Base-by-base conservation (phyloP, 345 rosid species). In the Hevea brasiliensis region DNA sequence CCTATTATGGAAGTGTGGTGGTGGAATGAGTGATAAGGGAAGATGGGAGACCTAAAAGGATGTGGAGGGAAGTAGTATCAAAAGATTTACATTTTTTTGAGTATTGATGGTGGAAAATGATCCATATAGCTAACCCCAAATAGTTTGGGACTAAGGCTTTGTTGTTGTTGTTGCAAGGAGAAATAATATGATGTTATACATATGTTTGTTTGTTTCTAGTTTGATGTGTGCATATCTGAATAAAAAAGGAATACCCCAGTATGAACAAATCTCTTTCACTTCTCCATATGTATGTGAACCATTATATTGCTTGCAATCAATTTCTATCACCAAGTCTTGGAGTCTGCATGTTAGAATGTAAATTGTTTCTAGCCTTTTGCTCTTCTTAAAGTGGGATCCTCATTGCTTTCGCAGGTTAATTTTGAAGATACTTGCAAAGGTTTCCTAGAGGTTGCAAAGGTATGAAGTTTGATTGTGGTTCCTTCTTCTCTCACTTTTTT, bases 351-450 rank as follows among this genome's bases (percentile, higher is more conserved):
- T 23, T 13, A 27, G 29, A 65, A 66, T 15, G 20, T 15, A 45
- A 26, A 45, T 24, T 0, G 12, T 48, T 67, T 26, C 12, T 17
- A 14, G 23, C 42, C 6, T 35, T 44, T 66, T 72, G 15, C 66
- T 77, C n/a, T n/a, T n/a, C 44, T 48, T 37, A 42, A 76, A 72
- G 44, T 71, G 50, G 21, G 40, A 51, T 37, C 62, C 50, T 72
- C 42, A 47, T 71, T 41, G 8, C 29, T 67, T 83, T 54, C 54
- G 57, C 86, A 92, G 98, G 94, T 95, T 59, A 92, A 91, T 73
- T 95, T 95, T 88, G 99, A 95, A 87, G 99, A 95, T 85, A 87
- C 98, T 17, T 95, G 97, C 91, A 95, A 90, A 91, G 98, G 99
- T 68, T 95, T 95, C 81, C 84, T 90, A 44, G 98, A 95, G 84